Evolutionary conservation across 2,329 filamentous ascomycete genomes (phyloP), one percentile per base, ranked within the genome.

Genomic region (Colletotrichum cereale): DNA sequence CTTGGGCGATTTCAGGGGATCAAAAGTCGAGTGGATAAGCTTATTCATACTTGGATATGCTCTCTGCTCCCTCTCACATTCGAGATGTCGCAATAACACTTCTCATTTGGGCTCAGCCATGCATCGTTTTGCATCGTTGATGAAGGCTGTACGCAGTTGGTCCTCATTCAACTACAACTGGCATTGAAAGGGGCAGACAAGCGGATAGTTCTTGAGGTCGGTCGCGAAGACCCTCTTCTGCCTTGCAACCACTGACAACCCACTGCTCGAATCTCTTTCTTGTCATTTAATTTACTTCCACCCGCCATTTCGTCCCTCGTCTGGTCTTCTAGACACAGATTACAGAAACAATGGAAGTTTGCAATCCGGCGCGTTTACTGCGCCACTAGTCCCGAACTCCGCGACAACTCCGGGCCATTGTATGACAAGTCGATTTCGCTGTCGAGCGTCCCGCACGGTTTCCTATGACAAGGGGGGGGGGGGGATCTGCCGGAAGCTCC

Each of bases 11-110:
- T 44, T 58, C 63, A 42, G 64, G 63, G 42, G 47, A 29, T 52
- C 57, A 58, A 62, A 58, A 62, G 67, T 67, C 50, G 42, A 62
- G 42, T 71, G 67, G 64, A 67, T 68, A 68, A 63, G 64, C 68
- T 71, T 68, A 68, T n/a, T 47, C n/a, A 4, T 24, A 44, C 10
- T 6, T n/a, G 42, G 62, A 57, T 53, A 48, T 10, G 21, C 29
- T 34, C 42, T 62, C 67, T 24, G n/a, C 67, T 67, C 56, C 62
- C 40, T 57, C 56, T 58, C 55, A 44, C 34, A 68, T 71, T 44
- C 44, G 64, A 71, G 56, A 38, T 68, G 65, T 47, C 67, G 57
- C 64, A 52, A 29, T 40, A 36, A 26, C 34, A 62, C 34, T 34
- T 53, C 50, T 26, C 58, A 62, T 40, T 52, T 29, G 52, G 50